phyloP scores from a whole-genome alignment of 1,284 basidiomycete species.

The Paramarasmius palmivorus region DNA sequence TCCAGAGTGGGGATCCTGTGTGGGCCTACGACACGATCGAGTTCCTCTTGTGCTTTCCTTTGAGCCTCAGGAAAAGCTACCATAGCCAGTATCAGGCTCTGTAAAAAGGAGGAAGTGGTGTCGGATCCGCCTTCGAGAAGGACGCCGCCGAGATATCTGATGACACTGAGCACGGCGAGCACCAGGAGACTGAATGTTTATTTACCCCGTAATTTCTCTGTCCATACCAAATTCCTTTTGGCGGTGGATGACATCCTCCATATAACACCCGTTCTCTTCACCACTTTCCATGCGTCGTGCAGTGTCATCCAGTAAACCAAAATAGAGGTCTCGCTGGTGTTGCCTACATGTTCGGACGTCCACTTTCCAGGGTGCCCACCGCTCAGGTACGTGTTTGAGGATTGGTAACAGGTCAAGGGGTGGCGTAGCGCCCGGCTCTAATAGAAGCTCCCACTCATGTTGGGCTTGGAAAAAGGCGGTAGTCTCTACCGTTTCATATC shows the following conservation, averaged over 20 bases:
- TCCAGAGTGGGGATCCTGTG: constrained; percentile 19
- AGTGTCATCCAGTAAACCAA: constrained; percentile 13
- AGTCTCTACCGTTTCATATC: constrained; percentile 22
- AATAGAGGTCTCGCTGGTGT: constrained; percentile 19
- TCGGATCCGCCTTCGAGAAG: constrained; percentile 17
- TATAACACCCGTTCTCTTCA: constrained; percentile 13
- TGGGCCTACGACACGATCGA: constrained; percentile 23
- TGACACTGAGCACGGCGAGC: neutral
- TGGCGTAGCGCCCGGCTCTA: constrained; percentile 30
- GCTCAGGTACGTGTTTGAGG: constrained; percentile 32
- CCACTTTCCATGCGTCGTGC: constrained; percentile 7
- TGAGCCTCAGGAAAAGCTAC: constrained; percentile 23
- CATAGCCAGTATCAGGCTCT: constrained; percentile 12
- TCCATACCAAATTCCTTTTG: constrained; percentile 11
- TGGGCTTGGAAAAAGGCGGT: constrained; percentile 26
- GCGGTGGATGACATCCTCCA: constrained; percentile 12
- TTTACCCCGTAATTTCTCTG: constrained; percentile 13
- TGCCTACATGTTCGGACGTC: constrained; percentile 21
- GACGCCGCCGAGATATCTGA: constrained; percentile 17
- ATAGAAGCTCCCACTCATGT: constrained; percentile 25
- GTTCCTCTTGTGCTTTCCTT: constrained; percentile 24
- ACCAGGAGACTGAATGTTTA: neutral
- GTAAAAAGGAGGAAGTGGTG: constrained; percentile 15
- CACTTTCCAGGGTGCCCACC: constrained; percentile 33
- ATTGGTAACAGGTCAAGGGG: constrained; percentile 35